A percentile compares a stretch with the other conserved stretches of the same genome.
Evolutionary conservation across 2,329 filamentous ascomycete genomes (phyloP).

Genomic region (Colletotrichum caudatum): DNA sequence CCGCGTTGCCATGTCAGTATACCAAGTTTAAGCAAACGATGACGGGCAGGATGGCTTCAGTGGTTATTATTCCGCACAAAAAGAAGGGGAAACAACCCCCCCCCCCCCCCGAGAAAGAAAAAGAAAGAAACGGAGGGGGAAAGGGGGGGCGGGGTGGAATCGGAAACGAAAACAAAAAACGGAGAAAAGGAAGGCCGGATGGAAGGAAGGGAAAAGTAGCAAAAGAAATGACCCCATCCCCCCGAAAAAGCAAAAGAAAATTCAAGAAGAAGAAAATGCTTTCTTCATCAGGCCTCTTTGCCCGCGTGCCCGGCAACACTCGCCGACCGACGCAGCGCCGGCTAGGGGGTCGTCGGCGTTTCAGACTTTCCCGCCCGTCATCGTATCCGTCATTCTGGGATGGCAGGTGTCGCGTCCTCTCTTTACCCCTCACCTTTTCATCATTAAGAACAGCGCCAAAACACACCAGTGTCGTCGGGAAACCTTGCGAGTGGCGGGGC

Average conservation of each 20-base stretch:
- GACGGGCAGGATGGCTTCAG: not conserved
- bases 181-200: too few relatives aligned
- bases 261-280: not conserved
- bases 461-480: conserved; percentile 1
- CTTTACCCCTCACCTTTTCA: not conserved
- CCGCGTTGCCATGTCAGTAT: not conserved
- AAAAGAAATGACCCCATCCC: not conserved
- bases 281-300: conserved; percentile 2
- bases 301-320: not conserved
- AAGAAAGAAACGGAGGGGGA: not conserved
- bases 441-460: not conserved
- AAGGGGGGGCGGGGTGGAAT: too few relatives aligned
- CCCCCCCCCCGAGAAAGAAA: not conserved
- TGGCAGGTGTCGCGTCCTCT: conserved; percentile 28
- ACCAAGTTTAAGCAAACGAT: not conserved
- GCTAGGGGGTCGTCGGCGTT: conserved; percentile 7
- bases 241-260: not conserved
- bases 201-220: not conserved
- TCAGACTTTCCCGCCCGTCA: conserved; percentile 25
- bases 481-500: conserved; percentile 11
- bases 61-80: too few relatives aligned
- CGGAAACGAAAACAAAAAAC: too few relatives aligned
- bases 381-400: conserved; percentile 34
- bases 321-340: conserved; percentile 2
- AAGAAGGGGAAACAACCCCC: not conserved